Conservation (phyloP, 306 rosid genomes). For the Trichosanthes truncata region DNA sequence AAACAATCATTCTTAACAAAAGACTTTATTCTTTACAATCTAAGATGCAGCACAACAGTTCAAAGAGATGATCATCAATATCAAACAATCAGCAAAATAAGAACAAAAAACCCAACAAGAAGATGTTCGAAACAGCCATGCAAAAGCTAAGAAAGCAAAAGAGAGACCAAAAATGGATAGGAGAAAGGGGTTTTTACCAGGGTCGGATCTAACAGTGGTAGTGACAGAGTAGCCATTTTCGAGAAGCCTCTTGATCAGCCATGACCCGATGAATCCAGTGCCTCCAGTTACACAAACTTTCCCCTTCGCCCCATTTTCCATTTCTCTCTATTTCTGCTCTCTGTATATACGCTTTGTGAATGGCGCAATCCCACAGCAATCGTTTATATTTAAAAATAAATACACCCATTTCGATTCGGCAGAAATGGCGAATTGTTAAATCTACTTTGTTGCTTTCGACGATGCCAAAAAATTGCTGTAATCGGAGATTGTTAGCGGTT, state of each 20-base stretch:
- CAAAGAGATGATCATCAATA: background rate
- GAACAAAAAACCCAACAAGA: background rate
- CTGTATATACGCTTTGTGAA: background rate
- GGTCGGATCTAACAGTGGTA: slow-evolving; percentile 36
- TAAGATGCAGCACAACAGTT: background rate
- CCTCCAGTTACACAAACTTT: slow-evolving; percentile 48
- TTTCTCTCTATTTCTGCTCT: background rate
- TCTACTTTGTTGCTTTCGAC: too few species aligned
- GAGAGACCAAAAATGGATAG: background rate
- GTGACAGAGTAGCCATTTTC: slow-evolving; percentile 37
- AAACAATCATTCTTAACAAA: too few species aligned
- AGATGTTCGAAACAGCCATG: background rate
- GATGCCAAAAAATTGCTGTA: too few species aligned
- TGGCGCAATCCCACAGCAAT: background rate
- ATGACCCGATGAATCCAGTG: slow-evolving; percentile 47
- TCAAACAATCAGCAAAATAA: background rate
- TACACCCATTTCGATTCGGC: background rate
- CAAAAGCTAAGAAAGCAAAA: too few species aligned
- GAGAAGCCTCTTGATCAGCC: slow-evolving; percentile 54
- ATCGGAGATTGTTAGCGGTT: too few species aligned
- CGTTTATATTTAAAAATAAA: background rate
- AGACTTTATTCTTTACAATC: background rate
- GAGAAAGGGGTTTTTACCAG: background rate
- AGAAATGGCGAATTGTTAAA: too few species aligned
- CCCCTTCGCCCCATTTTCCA: background rate